phyloP scores from a whole-genome alignment of 345 rosid genomes.

The Eucalyptus victrix region DNA sequence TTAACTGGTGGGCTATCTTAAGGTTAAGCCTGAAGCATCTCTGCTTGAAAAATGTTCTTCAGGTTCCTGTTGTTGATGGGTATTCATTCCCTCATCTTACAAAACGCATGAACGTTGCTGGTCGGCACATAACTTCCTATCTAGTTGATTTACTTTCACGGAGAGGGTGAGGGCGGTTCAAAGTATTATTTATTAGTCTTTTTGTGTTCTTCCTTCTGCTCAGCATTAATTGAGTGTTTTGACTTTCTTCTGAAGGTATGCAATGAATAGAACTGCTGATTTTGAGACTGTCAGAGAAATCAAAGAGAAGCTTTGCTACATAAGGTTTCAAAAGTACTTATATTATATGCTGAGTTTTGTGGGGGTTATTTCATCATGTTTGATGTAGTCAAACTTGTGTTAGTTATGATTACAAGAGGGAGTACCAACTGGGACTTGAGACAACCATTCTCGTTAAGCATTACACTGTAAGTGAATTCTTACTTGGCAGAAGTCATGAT shows the following conservation, averaged over 20 bases:
- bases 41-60: background rate
- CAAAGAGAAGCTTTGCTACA: conserved; percentile 94
- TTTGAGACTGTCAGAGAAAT: conserved; percentile 96
- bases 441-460: conserved; percentile 93
- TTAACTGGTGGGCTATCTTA: background rate
- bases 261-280: conserved; percentile 84
- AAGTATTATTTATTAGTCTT: background rate
- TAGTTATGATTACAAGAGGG: conserved; percentile 97
- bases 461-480: conserved; percentile 64
- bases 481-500: background rate
- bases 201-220: background rate
- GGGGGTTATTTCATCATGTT: background rate
- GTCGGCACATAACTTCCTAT: conserved; percentile 93
- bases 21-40: conserved; percentile 1
- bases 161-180: conserved; percentile 60
- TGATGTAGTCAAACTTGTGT: conserved; percentile 1
- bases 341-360: background rate
- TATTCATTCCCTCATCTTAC: conserved; percentile 98
- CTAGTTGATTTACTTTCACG: conserved; percentile 93
- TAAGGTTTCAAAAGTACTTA: conserved; percentile 29
- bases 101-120: conserved; percentile 97
- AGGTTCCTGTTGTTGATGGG: conserved; percentile 99
- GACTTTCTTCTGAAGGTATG: conserved; percentile 43
- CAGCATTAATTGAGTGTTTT: background rate
- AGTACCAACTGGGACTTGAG: conserved; percentile 87